Evolutionary conservation across 352 stramenopile species (phyloP), one percentile per base, ranked within the genome.

Genomic region (Phytophthora sojae): DNA sequence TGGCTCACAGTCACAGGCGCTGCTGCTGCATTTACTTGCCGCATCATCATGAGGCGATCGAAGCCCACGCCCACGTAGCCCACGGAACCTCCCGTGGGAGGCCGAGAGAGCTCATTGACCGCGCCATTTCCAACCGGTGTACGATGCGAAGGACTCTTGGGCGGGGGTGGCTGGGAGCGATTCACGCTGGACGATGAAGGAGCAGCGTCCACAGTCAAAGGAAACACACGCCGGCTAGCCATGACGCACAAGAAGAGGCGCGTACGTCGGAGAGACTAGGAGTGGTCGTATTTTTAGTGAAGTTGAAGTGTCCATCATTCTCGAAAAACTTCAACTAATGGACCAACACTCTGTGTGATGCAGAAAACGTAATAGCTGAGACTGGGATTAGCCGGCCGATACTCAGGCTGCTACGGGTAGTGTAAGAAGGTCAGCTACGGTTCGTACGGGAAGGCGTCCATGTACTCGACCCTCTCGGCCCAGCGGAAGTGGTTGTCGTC

Each of bases 41-140:
- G 77, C 59, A 91, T 73, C 57, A 89, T 64, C 54, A 85, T 68
- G 50, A 89, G 71, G 15, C 79, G 80, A 52, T 88, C 79, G 25
- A 86, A 81, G 32, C 74, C 77, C 51, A 69, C 37, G 32, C 74
- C 77, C 51, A 69, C 37, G 14, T 61, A 60, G 21, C 59, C 56
- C 23, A 68, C 61, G 26, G 61, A 71, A 17, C 54, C 51, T 25
- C 59, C 51, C 4, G 56, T 67, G 6, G 67, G 70, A 49, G 65
- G 71, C 11, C 69, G 47, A 3, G 61, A 63, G 17, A 67, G 53
- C 5, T 89, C 69, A 37, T 30, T 60, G 25, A n/a, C 32, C 7
- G 26, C 63, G 8, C 44, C 67, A 67, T 72, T 55, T 17, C 68
- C 62, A 8, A 47, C 58, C 3, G 57, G 35, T 0, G 55, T 32